Base-by-base conservation (phyloP, 257 asterid species). In the Solanum etuberosum region DNA sequence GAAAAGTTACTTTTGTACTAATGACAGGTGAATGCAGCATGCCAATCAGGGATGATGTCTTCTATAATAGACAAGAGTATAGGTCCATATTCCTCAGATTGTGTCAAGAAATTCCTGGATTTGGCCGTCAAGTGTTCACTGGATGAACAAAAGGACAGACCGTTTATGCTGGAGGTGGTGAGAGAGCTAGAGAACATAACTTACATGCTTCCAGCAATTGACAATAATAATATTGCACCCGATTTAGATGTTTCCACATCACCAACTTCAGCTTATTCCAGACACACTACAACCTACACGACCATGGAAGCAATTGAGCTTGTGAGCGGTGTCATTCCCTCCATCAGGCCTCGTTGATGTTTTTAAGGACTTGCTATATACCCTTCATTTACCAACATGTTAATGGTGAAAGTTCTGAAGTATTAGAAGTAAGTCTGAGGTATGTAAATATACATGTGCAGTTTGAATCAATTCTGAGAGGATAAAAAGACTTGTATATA, bases 81-180 rank as follows among this genome's bases (percentile, higher is more conserved):
- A 86, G 91, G 92, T 40, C 85, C 91, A 21, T 86, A 90, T 81
- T 87, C 91, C 31, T 54, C 85, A 10, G 91, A 90, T 51, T 87
- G 91, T 21, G 88, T 90, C 27, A 87, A 90, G 83, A 89, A 87
- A 85, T 90, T 90, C 70, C 27, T 87, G 72, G 73, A 77, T 35
- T 78, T 90, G 81, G 92, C 90, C 25, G 77, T 90, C 7, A 90
- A 85, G 42, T 90, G 92, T 83, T 90, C 91, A 86, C 86, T 23
- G 80, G 92, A 89, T 6, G 89, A 89, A 74, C 73, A 91, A 27
- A 86, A 89, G 34, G 57, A 85, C 3, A 87, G 92, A 85, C 92
- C 91, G 20, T 42, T 88, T 29, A 89, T 90, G 92, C 72, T 88
- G 4, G 90, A 90, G 65, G 91, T 89, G 70, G 90, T 89, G 29